Evolutionary conservation across 208 protist species (phyloP), one percentile per base, ranked within the genome.

Genomic region (Vickermania spadyakhi): DNA sequence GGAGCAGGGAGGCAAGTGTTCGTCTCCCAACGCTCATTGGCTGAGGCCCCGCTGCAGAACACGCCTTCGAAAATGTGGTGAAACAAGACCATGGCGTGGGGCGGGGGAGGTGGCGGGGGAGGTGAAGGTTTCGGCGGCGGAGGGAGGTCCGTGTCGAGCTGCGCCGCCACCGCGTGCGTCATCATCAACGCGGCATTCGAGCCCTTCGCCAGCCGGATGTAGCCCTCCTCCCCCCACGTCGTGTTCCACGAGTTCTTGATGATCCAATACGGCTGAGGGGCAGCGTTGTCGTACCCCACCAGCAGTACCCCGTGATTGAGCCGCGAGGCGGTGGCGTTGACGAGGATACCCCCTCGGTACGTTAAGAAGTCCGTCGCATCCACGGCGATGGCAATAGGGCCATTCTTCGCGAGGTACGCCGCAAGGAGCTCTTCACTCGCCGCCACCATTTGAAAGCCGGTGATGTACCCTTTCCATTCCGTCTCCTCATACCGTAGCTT

Each of bases 171-270:
- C 29, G 68, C 70, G 75, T 79, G 79, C 18, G 90, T 60, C 21
- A 73, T 77, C 58, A 95, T 68, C 61, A 84, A 68, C 71, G 85
- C 92, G 75, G 88, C 68, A 67, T 92, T 91, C 25, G 67, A 73
- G 31, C 85, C 85, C 75, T 88, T 92, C 50, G 75, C 66, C 18
- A 96, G 58, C 58, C 82, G 81, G 71, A 96, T 90, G 75, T 94
- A 96, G 51, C 91, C 91, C 0, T 77, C 60, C 79, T 93, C 86
- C 45, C 91, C 91, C 91, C 91, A 96, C 23, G 51, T 45, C 29
- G 76, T 53, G n/a, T 86, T 77, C 91, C 91, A 96, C 52, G 80
- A 91, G 76, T 95, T 94, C 73, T 94, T 90, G 29, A 93, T 83
- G 65, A 91, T 87, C 84, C 87, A 94, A 71, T 92, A 94, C 30